phyloP scores from a whole-genome alignment of 257 asterid species.

The Prunella vulgaris region DNA sequence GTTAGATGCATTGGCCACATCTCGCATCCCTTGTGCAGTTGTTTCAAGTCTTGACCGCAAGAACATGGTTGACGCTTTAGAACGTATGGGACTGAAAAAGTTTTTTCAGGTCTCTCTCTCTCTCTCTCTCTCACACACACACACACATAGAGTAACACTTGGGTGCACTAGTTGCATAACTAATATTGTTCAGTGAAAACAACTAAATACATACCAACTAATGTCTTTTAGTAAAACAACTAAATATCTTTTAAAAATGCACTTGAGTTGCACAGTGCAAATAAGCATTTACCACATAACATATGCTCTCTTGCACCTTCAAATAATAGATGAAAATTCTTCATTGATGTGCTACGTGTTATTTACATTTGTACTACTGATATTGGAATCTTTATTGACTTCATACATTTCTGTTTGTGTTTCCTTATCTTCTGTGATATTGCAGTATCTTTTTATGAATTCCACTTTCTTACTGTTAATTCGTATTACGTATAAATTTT shows the following conservation, averaged over 20 bases:
- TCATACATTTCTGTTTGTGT: neutral
- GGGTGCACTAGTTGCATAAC: no score
- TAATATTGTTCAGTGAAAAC: no score
- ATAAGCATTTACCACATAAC: no score
- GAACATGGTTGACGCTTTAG: slow-evolving; percentile 68
- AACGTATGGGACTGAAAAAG: slow-evolving; percentile 74
- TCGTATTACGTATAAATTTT: neutral
- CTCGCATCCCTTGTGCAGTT: slow-evolving; percentile 93
- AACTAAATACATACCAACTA: no score
- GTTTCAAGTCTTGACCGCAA: slow-evolving; percentile 89
- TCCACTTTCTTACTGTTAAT: neutral
- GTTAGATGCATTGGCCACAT: slow-evolving; percentile 87
- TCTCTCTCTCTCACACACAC: neutral
- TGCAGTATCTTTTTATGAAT: slow-evolving; percentile 2
- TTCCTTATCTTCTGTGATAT: neutral
- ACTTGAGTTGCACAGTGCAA: neutral
- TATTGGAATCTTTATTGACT: neutral
- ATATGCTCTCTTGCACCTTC: neutral
- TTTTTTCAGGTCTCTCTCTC: slow-evolving; percentile 65
- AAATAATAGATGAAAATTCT: neutral
- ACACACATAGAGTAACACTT: neutral
- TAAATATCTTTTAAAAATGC: no score
- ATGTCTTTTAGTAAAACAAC: no score
- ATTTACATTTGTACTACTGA: neutral
- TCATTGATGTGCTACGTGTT: neutral